Evolutionary conservation across 805 yeast genomes (phyloP), one percentile per base, ranked within the genome.

Genomic region (Candida alai): DNA sequence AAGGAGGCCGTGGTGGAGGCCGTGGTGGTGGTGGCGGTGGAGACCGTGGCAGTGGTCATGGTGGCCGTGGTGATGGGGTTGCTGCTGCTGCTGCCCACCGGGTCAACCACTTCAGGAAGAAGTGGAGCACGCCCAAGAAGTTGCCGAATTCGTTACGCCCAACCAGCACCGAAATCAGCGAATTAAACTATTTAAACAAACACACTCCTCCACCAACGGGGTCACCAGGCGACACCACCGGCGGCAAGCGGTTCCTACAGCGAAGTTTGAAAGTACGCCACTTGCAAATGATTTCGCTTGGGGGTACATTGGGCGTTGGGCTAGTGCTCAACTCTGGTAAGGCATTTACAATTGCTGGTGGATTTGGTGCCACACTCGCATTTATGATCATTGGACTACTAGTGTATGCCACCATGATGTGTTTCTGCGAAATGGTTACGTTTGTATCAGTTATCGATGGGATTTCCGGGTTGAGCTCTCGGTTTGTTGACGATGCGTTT

Each of bases 361-460:
- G 90, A 1, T 60, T 84, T 34, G 94, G 94, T 0, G 75, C 86
- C 6, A 56, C 84, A 4, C 45, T 84, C 10, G 89, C 90, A 2
- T 83, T 78, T 50, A 36, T 70, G 0, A 58, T 83, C 7, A 70
- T 84, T 18, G 93, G 89, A 0, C 49, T 75, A 2, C 64, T 84
- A 9, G 88, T 84, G 2, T 52, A 80, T 17, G 73, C 81, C 1
- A 78, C 90, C 1, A 76, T 84, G 73, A 58, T 78, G 11, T 78
- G 87, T 4, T 80, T 82, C 53, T 85, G 90, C 39, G 94, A 84
- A 53, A 82, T 84, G 82, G 81, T 83, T 4, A 80, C 93, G 0
- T 65, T 84, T 38, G 77, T 84, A 14, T 87, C 93, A 0, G 73
- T 81, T n/a, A 80, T 82, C 14, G 84, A 84, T 27, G 88, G 90